Evolutionary conservation across 495 filamentous ascomycete genomes (phyloP).

Genomic region (Parmelia sp.): DNA sequence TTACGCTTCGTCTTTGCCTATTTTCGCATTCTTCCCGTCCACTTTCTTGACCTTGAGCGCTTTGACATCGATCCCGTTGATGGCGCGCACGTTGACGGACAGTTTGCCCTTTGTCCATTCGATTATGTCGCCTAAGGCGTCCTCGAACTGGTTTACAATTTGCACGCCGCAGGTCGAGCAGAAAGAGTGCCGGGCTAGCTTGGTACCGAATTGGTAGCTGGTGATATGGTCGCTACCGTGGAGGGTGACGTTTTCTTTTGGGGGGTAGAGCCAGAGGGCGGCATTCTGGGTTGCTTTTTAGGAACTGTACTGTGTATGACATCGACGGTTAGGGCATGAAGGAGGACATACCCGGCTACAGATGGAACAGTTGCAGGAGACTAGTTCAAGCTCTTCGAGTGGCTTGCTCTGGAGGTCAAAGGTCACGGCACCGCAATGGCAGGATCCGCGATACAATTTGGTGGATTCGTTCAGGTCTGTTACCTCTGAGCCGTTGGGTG

Average conservation of each 20-base stretch:
- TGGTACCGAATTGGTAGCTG: neutral
- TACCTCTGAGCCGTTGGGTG: neutral
- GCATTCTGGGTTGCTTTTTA: neutral
- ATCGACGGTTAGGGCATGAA: neutral
- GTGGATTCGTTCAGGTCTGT: neutral
- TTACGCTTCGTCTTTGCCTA: neutral
- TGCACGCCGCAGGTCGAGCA: constrained; percentile 12
- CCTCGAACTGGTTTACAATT: neutral
- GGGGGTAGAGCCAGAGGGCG: constrained; percentile 8
- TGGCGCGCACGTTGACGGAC: constrained; percentile 4
- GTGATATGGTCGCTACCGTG: neutral
- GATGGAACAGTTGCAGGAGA: constrained; percentile 13
- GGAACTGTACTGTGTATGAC: neutral
- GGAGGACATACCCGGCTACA: constrained; percentile 4
- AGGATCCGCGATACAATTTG: constrained; percentile 2
- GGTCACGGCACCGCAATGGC: constrained; percentile 12
- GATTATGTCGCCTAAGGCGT: neutral
- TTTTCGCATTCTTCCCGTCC: neutral
- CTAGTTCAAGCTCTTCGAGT: neutral
- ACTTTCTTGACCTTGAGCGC: neutral
- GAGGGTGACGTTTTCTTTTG: neutral
- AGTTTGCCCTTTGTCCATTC: neutral
- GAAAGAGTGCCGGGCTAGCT: neutral
- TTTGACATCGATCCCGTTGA: constrained; percentile 4
- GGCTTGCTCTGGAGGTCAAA: constrained; percentile 6